Evolutionary conservation across 768 basidiomycete genomes (phyloP).

Genomic region (Leccinum subgranulosum): DNA sequence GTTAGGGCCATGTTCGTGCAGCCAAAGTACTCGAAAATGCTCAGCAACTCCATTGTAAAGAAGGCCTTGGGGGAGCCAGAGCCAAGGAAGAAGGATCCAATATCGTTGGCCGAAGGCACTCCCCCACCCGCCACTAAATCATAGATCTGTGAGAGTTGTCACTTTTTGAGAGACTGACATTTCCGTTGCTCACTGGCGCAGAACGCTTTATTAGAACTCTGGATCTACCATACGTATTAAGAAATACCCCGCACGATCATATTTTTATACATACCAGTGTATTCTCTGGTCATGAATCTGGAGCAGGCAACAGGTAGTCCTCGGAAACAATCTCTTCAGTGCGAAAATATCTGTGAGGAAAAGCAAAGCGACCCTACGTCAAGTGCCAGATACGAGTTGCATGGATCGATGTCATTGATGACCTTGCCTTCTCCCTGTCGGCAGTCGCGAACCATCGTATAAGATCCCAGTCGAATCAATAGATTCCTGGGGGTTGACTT

Average conservation of each 20-base stretch:
- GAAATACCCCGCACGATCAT: neutral
- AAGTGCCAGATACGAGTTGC: neutral
- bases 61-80: constrained; percentile 65
- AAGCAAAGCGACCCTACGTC: neutral
- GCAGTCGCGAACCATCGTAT: neutral
- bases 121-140: constrained; percentile 26
- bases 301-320: neutral
- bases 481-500: neutral
- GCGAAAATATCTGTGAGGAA: neutral
- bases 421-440: neutral
- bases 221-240: neutral
- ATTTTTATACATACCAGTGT: neutral
- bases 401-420: neutral
- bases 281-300: neutral
- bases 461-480: neutral
- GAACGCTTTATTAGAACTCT: neutral
- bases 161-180: neutral
- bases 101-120: constrained; percentile 27
- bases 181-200: neutral
- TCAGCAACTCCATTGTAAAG: constrained; percentile 57
- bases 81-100: constrained; percentile 17
- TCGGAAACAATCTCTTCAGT: neutral
- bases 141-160: constrained; percentile 11
- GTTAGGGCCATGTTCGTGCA: constrained; percentile 80
- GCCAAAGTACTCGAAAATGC: constrained; percentile 79